Base-by-base conservation (phyloP, 2,329 filamentous ascomycete genomes). In the Beauveria brongniartii region DNA sequence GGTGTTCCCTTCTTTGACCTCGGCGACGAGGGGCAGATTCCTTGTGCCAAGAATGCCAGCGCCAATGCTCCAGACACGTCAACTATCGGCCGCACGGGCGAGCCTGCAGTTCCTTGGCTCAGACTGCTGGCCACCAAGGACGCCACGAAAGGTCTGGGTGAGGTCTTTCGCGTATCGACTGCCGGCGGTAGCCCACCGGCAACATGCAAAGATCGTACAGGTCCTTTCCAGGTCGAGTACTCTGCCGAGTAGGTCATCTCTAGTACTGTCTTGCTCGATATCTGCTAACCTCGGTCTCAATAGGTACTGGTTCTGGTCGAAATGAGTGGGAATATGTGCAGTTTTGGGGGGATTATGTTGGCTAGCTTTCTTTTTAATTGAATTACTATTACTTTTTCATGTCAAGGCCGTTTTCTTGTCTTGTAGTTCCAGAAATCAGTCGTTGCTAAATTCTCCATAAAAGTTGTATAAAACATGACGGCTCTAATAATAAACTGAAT, bases 131-230 rank as follows among this genome's bases (percentile, higher is more conserved):
- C 80, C 18, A 76, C 74, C 22, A 71, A 75, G 16, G 71, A 70
- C 43, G 82, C 81, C n/a, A 87, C 84, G 1, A 83, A 83, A 2
- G 76, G 79, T 50, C 83, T 90, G 66, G 83, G 86, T 71, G 85
- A 91, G 71, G 87, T 96, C 26, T 97, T 93, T 75, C 84, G 93
- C 14, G 77, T 97, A 50, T 82, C 90, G 68, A 97, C 93, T 12
- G 91, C 88, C 1, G 92, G 92, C 28, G 93, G 93, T 12, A 83
- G 81, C 52, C 76, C 91, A 2, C 92, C 92, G 0, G 77, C 82
- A 28, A 89, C 85, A 0, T 97, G 93, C 71, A 72, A 82, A 40
- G 89, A 85, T 12, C 80, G 85, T 78, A 72, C 79, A 0, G 78
- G 80, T 12, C 69, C 74, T 1, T 92, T 97, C 66, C 77, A 87